A percentile compares a stretch with the other conserved stretches of the same genome.
Evolutionary conservation across 169 alveolate genomes (phyloP).

Genomic region (Plasmodium chabaudi): DNA sequence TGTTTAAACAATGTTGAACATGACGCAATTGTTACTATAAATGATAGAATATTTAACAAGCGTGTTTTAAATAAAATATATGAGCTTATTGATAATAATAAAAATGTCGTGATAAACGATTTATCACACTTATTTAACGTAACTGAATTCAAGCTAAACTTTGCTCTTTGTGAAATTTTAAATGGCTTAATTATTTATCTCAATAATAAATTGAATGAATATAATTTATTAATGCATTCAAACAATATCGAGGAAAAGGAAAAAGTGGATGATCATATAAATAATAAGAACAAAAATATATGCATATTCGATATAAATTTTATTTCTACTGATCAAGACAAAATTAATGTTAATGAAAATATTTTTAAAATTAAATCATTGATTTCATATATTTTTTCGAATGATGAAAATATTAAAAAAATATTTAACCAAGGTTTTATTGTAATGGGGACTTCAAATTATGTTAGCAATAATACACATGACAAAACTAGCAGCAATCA

Average conservation of each 20-base stretch:
- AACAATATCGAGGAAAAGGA: background rate
- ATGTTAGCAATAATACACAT: too few relatives aligned
- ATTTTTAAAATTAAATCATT: slow-evolving; percentile 28
- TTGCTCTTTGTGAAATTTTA: slow-evolving; percentile 30
- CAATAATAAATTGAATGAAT: slow-evolving; percentile 28
- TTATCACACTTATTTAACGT: slow-evolving; percentile 42
- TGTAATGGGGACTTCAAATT: background rate
- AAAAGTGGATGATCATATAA: background rate
- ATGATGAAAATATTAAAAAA: slow-evolving; percentile 3
- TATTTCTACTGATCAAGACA: slow-evolving; percentile 14
- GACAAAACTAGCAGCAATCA: background rate
- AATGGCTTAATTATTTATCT: slow-evolving; percentile 32
- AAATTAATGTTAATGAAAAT: slow-evolving; percentile 23
- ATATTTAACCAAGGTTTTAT: slow-evolving; percentile 1
- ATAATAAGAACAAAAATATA: slow-evolving; percentile 6
- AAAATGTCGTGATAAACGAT: slow-evolving; percentile 25
- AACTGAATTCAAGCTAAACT: slow-evolving; percentile 11
- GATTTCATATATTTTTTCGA: slow-evolving; percentile 22
- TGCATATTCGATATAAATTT: slow-evolving; percentile 33
- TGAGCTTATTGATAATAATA: slow-evolving; percentile 38
- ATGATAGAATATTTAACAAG: slow-evolving; percentile 43
- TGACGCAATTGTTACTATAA: slow-evolving; percentile 26
- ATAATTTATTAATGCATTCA: background rate
- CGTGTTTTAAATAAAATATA: slow-evolving; percentile 25
- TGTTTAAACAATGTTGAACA: background rate